Evolutionary conservation across 495 filamentous ascomycete genomes (phyloP).

Genomic region (Saxophila tyrrhenica): DNA sequence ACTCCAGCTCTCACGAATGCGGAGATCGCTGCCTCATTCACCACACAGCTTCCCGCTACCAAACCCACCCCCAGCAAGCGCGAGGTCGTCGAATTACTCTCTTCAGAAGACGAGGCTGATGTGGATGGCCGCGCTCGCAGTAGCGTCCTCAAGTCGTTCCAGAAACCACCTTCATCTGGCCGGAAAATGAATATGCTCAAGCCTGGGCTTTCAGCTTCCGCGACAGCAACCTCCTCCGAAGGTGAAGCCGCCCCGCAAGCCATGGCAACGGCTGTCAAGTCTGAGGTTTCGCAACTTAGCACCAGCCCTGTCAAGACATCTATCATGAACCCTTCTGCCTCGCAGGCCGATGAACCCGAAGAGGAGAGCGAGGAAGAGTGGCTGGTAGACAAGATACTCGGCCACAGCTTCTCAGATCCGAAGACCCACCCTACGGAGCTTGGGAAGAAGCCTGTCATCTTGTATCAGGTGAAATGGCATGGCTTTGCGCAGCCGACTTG

Average conservation of each 20-base stretch:
- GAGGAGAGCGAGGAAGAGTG: background rate
- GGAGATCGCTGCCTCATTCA: background rate
- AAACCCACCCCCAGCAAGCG: background rate
- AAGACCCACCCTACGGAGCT: conserved; percentile 7
- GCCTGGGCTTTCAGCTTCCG: background rate
- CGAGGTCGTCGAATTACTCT: background rate
- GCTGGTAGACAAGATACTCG: conserved; percentile 9
- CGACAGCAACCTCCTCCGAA: background rate
- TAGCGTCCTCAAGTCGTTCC: background rate
- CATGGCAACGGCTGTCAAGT: background rate
- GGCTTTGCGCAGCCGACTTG: conserved; percentile 11
- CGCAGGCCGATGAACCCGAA: background rate
- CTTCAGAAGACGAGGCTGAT: background rate
- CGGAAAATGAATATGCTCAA: background rate
- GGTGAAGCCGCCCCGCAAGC: background rate
- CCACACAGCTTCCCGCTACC: background rate
- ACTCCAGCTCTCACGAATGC: background rate
- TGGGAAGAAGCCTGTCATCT: conserved; percentile 10
- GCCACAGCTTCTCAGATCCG: conserved; percentile 14
- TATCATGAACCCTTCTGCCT: background rate
- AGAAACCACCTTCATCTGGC: background rate
- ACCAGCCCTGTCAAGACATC: background rate
- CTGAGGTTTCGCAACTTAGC: background rate
- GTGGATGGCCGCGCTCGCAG: background rate
- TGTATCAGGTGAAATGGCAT: conserved; percentile 17